Evolutionary conservation across 192 early-diverging fungal species (phyloP), one percentile per base, ranked within the genome.

Genomic region (Coemansia sp.): DNA sequence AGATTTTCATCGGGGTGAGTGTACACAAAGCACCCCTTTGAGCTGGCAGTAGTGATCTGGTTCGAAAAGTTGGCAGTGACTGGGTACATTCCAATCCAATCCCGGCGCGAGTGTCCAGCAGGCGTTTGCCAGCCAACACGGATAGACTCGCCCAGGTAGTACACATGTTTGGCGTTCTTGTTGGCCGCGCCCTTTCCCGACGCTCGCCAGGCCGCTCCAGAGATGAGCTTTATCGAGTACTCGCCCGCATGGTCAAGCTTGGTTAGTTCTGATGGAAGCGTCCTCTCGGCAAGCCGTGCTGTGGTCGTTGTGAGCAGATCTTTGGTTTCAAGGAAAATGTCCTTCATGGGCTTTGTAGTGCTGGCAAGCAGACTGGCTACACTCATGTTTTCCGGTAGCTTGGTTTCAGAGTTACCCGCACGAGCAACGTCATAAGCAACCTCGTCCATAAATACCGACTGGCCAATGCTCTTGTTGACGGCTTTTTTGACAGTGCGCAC

Each of bases 71-170:
- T 96, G 22, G 86, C 82, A 0, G 85, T 86, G 0, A 92, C 86
- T 12, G 85, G 86, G 70, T 96, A 98, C 5, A 97, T 78, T 27
- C 96, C 96, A 69, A 98, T 90, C 96, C 96, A 98, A 76, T 98
- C 96, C 52, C 83, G 70, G 17, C 82, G 69, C 35, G 87, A 83
- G 67, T 94, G 91, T 64, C 76, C 88, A 57, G 71, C 65, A n/a
- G 85, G 90, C n/a, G 85, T 91, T 38, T 85, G 86, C 87, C 95
- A 98, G 7, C 73, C 60, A 2, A 94, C 77, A 1, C 61, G 71
- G 39, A 98, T 92, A 24, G 89, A 84, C 56, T 90, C 85, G 9
- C 96, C 96, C 23, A 98, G 82, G 25, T 75, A 67, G 59, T 89
- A 92, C 1, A 56, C 63, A 0, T 41, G 22, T 25, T 57, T 62